Percentiles rank a stretch among this genome's conserved stretches.
Evolutionary conservation across 352 stramenopile species (phyloP).

Genomic region (Globisporangium orthogonon): DNA sequence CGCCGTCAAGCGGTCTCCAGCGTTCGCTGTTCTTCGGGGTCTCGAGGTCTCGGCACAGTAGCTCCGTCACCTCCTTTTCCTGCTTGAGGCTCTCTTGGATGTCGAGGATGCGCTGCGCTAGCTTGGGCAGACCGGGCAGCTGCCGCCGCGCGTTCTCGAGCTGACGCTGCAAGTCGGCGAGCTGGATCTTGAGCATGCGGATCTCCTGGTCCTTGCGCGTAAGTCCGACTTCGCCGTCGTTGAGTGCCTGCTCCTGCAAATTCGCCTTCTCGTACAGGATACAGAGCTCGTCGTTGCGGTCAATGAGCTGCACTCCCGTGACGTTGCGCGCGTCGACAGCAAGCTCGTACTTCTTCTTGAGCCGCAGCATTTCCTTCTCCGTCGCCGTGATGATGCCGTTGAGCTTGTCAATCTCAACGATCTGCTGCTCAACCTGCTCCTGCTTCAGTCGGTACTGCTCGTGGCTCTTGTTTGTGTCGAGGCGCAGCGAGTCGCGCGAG

Average conservation of each 20-base stretch:
- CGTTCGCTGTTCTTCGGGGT: constrained; percentile 84
- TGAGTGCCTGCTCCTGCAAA: constrained; percentile 82
- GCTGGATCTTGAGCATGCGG: constrained; percentile 68
- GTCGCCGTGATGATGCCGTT: constrained; percentile 91
- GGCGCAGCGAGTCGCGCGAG: constrained; percentile 81
- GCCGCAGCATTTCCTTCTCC: constrained; percentile 87
- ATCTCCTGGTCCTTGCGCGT: constrained; percentile 80
- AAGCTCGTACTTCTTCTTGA: constrained; percentile 91
- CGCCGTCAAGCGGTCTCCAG: constrained; percentile 83
- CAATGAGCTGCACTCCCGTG: constrained; percentile 90
- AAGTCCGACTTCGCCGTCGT: constrained; percentile 73
- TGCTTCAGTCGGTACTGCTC: constrained; percentile 88
- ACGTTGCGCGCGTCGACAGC: constrained; percentile 85
- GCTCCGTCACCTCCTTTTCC: constrained; percentile 84
- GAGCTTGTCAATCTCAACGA: constrained; percentile 93
- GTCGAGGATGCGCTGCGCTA: constrained; percentile 73
- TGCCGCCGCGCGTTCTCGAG: constrained; percentile 69
- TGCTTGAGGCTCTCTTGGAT: constrained; percentile 81
- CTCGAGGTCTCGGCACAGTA: constrained; percentile 89
- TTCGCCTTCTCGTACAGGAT: constrained; percentile 94
- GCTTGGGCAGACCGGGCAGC: constrained; percentile 71
- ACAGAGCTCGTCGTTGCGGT: constrained; percentile 94
- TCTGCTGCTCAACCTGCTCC: constrained; percentile 92
- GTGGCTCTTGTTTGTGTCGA: constrained; percentile 90
- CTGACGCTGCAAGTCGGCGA: constrained; percentile 60